phyloP scores from a whole-genome alignment of 441 rosid species.

The Populus hybrid region DNA sequence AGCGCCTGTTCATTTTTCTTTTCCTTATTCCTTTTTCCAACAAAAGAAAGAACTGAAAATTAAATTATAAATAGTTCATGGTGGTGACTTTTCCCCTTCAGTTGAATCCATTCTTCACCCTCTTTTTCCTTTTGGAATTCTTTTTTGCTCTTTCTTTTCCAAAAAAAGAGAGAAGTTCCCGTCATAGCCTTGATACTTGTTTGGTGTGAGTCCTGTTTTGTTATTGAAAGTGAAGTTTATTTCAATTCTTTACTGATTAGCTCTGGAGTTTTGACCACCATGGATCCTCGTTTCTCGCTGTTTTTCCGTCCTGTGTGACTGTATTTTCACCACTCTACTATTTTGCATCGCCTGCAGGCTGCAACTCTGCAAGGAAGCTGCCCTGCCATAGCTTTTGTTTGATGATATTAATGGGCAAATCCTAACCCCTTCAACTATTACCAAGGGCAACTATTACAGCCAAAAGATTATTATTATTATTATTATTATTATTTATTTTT shows the following conservation, averaged over 20 bases:
- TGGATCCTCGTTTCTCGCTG: background rate
- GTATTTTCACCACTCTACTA: background rate
- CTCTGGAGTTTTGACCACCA: background rate
- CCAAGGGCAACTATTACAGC: background rate
- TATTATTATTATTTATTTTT: too few species aligned
- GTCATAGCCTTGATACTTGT: constrained; percentile 13
- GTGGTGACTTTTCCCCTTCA: constrained; percentile 27
- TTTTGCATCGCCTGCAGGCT: background rate
- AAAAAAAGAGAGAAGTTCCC: constrained; percentile 4
- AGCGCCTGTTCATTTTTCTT: constrained; percentile 14
- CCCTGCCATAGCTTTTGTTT: background rate
- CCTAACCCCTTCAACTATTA: too few species aligned
- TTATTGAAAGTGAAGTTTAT: constrained; percentile 20
- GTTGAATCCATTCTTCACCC: constrained; percentile 20
- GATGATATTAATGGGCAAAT: too few species aligned
- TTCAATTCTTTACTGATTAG: background rate
- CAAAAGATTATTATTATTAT: too few species aligned
- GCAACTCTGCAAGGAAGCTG: background rate
- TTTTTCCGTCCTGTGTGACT: background rate
- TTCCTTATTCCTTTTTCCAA: constrained; percentile 4
- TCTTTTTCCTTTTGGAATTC: background rate
- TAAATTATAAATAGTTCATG: constrained; percentile 33
- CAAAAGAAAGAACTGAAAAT: constrained; percentile 21
- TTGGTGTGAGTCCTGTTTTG: constrained; percentile 25
- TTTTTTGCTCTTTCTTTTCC: background rate